phyloP scores from a whole-genome alignment of 345 rosid species.

The Sapria himalayana region DNA sequence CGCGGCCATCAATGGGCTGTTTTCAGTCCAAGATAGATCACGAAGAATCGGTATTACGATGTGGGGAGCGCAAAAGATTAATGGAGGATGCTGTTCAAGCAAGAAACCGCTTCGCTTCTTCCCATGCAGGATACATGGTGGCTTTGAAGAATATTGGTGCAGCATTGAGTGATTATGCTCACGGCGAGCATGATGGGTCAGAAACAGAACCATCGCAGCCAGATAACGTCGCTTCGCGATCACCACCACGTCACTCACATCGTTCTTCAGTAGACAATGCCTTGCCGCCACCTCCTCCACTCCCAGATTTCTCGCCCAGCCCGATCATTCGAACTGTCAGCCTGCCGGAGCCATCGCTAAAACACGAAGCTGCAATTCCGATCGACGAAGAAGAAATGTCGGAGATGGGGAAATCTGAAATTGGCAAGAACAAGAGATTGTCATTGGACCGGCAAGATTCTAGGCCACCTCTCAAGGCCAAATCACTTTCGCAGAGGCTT shows the following conservation, averaged over 20 bases:
- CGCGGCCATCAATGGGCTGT: constrained; percentile 98
- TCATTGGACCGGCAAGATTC: no score
- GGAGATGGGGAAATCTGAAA: no score
- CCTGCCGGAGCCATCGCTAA: constrained; percentile 23
- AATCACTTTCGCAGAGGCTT: no score
- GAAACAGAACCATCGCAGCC: constrained; percentile 13
- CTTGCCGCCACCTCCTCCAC: constrained; percentile 71
- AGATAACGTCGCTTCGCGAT: constrained; percentile 18
- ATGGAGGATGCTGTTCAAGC: constrained; percentile 78
- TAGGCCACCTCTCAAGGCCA: no score
- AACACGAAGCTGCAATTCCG: constrained; percentile 17
- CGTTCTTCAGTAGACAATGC: constrained; percentile 33
- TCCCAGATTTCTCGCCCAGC: constrained; percentile 57
- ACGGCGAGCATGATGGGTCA: constrained; percentile 39
- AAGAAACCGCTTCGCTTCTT: constrained; percentile 70
- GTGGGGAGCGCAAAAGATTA: constrained; percentile 48
- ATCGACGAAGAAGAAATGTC: constrained; percentile 26
- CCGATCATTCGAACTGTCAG: constrained; percentile 53
- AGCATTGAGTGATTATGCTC: constrained; percentile 73
- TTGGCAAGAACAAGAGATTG: no score
- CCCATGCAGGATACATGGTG: constrained; percentile 51
- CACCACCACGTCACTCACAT: constrained; percentile 36
- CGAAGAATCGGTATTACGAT: constrained; percentile 69
- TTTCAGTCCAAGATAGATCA: constrained; percentile 76
- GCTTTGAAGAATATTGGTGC: constrained; percentile 77